Evolutionary conservation across 352 stramenopile species (phyloP), one percentile per base, ranked within the genome.

Genomic region (Thalassiosira hispida): DNA sequence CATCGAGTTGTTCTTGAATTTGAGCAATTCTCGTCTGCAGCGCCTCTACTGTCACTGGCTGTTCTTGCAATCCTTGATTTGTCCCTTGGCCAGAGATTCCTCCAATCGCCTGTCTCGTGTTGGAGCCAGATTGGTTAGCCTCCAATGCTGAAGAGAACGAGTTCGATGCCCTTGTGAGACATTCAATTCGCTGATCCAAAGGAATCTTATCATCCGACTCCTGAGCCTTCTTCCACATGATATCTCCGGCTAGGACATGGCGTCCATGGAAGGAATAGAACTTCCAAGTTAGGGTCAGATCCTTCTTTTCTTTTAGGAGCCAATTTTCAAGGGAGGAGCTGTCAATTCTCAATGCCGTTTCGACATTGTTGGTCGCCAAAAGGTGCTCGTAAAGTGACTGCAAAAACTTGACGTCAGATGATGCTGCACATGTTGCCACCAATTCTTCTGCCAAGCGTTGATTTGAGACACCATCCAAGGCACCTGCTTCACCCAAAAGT

Each of bases 231-330:
- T 80, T 73, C 35, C 51, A 80, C 61, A 91, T 87, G 3, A 90
- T 60, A 53, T 91, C 68, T 49, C 81, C 87, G 57, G 87, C 88
- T 33, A 90, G 55, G 16, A 83, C 25, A 51, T 90, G 33, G 16
- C 79, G 80, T 20, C 70, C 63, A 60, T 93, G 88, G 35, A 92
- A 69, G 20, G 83, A 80, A 62, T 90, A 94, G 70, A 92, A 92
- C 20, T 68, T 81, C 69, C 83, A 89, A 3, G 93, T 57, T 31
- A 94, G 80, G 29, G 57, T 55, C n/a, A 74, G 46, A 29, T 83
- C 79, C 47, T 90, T 73, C 59, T 90, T 84, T 20, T 85, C 57
- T 9, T 85, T 72, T 0, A 42, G 12, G 0, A 95, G 59, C 86
- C 85, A 95, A 23, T 78, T 83, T 49, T 94, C 87, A n/a, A 94